Evolutionary conservation across 768 basidiomycete genomes (phyloP).

Genomic region (Rhizopogon salebrosus): DNA sequence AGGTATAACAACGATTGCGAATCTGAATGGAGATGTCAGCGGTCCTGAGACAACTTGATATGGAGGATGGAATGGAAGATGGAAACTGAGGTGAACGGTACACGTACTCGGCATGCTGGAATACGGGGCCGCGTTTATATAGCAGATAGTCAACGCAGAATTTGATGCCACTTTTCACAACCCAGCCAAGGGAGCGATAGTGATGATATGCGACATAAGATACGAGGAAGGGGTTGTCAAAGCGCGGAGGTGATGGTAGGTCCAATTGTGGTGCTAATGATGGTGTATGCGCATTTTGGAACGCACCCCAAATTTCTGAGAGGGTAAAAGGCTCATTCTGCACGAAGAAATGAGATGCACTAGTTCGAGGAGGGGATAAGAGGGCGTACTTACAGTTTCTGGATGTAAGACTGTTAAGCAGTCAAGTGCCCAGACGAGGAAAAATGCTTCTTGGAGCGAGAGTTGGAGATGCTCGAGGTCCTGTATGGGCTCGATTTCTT

Average conservation of each 20-base stretch:
- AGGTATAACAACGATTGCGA: constrained; percentile 86
- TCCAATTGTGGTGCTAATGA: constrained; percentile 26
- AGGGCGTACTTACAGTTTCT: constrained; percentile 54
- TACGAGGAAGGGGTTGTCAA: constrained; percentile 91
- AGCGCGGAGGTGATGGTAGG: constrained; percentile 34
- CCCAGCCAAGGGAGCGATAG: constrained; percentile 95
- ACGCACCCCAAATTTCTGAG: constrained; percentile 57
- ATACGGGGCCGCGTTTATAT: constrained; percentile 93
- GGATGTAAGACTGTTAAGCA: constrained; percentile 71
- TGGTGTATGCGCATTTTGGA: constrained; percentile 52
- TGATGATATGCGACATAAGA: constrained; percentile 92
- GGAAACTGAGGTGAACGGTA: not conserved
- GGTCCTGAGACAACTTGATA: not conserved
- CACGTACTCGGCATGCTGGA: constrained; percentile 90
- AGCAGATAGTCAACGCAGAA: constrained; percentile 95
- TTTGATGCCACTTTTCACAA: constrained; percentile 92
- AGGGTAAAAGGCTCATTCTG: constrained; percentile 54
- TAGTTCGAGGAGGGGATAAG: constrained; percentile 5
- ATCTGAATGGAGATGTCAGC: constrained; percentile 41
- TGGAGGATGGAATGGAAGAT: not conserved
- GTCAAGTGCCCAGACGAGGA: constrained; percentile 78
- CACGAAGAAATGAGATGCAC: not conserved
- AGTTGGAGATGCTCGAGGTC: constrained; percentile 90
- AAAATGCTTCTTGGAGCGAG: constrained; percentile 85
- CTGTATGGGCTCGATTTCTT: constrained; percentile 51